These are phyloP conservation scores for Cryphonectria carpinicola DNA, from an alignment of 2,329 filamentous ascomycete species.

Conservation along the genomic window DNA sequence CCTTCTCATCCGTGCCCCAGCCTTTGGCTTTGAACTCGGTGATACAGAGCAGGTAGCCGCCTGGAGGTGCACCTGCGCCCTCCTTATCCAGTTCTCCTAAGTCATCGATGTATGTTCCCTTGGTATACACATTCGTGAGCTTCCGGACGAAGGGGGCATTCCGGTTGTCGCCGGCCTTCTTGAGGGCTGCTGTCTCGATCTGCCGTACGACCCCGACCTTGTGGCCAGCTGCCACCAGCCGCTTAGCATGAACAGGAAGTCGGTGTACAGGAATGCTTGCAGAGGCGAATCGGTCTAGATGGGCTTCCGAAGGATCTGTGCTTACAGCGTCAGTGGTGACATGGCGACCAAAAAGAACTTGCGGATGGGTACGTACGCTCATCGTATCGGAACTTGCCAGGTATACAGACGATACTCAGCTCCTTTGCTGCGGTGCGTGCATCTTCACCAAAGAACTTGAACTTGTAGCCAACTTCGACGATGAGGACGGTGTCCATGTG, in stretches of 20 bases:
- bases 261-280: slow-evolving; percentile 94
- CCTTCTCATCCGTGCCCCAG: slow-evolving; percentile 87
- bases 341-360: too few species aligned
- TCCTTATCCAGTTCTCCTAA: slow-evolving; percentile 73
- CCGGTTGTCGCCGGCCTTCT: slow-evolving; percentile 92
- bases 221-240: slow-evolving; percentile 87
- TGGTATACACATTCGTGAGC: slow-evolving; percentile 95
- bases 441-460: slow-evolving; percentile 95
- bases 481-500: slow-evolving; percentile 89
- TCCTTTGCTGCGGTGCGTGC: slow-evolving; percentile 87
- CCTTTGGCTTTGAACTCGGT: slow-evolving; percentile 81
- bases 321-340: slow-evolving; percentile 22
- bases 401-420: slow-evolving; percentile 93
- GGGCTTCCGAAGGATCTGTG: slow-evolving; percentile 82
- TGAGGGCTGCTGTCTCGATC: slow-evolving; percentile 91
- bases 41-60: slow-evolving; percentile 92
- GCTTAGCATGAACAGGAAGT: slow-evolving; percentile 90
- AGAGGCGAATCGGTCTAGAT: slow-evolving; percentile 89
- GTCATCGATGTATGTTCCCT: slow-evolving; percentile 96
- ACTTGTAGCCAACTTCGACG: slow-evolving; percentile 97
- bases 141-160: slow-evolving; percentile 91
- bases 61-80: slow-evolving; percentile 54
- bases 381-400: slow-evolving; percentile 91
- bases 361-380: slow-evolving; percentile 62
- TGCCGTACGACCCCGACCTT: slow-evolving; percentile 96